Percentiles rank a stretch among this genome's conserved stretches.
Conservation (phyloP, 257 asterid genomes). For the Salvia miltiorrhiza region DNA sequence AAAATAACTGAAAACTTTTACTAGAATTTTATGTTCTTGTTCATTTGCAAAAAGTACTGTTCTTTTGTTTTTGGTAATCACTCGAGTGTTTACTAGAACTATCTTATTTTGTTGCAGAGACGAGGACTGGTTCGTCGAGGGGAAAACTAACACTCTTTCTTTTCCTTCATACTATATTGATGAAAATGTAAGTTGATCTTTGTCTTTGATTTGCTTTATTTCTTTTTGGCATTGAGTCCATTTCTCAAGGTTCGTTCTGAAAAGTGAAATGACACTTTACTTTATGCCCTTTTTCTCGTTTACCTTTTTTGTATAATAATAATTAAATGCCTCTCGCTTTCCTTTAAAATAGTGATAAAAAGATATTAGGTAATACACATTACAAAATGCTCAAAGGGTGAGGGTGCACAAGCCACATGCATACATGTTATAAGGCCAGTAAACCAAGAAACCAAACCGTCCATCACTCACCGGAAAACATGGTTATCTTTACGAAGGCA, state of each 20-base stretch:
- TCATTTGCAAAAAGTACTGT: background rate
- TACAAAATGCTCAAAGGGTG: background rate
- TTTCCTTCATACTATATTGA: conserved; percentile 97
- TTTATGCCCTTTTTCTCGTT: background rate
- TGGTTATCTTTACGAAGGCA: background rate
- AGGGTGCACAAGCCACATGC: background rate
- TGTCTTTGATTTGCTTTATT: conserved; percentile 15
- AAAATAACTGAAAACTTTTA: background rate
- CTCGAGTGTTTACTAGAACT: conserved; percentile 16
- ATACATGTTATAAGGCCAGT: background rate
- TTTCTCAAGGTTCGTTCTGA: conserved; percentile 13
- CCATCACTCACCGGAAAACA: background rate
- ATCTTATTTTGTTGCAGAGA: conserved; percentile 60
- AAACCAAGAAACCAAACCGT: background rate
- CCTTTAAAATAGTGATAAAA: background rate
- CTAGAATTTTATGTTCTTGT: background rate
- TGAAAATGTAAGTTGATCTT: conserved; percentile 75
- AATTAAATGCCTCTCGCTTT: background rate
- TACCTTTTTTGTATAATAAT: background rate
- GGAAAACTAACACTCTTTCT: conserved; percentile 71
- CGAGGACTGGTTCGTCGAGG: conserved; percentile 91
- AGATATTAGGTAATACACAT: background rate
- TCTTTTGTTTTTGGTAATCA: background rate
- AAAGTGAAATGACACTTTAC: background rate
- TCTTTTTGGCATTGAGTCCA: conserved; percentile 17